These are phyloP conservation scores for Mangifera indica DNA, from an alignment of 345 rosid genomes.

Conservation along the genomic window DNA sequence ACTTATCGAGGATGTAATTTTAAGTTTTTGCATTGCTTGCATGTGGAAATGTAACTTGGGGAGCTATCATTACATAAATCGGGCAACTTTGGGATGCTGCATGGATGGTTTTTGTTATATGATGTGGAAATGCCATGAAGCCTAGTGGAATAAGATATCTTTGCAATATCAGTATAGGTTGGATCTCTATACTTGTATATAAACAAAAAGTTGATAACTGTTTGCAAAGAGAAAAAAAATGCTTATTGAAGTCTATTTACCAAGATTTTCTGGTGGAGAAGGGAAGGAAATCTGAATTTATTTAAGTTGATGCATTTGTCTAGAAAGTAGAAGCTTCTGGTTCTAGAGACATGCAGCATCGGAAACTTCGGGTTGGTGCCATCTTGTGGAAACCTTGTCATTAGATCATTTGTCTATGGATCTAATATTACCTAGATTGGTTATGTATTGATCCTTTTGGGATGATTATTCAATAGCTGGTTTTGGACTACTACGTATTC, in stretches of 20 bases:
- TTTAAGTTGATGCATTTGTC: constrained; percentile 10
- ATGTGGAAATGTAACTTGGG: not conserved
- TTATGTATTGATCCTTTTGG: constrained; percentile 9
- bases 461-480: not conserved
- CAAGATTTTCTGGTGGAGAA: constrained; percentile 15
- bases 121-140: constrained; percentile 3
- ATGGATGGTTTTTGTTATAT: not conserved
- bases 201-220: not conserved
- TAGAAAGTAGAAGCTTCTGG: not conserved
- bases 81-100: not conserved
- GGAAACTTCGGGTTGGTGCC: not conserved
- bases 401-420: not conserved
- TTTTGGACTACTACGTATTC: not conserved
- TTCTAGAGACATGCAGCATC: not conserved
- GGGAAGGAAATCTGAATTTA: constrained; percentile 6
- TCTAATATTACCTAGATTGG: constrained; percentile 13
- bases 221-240: not conserved
- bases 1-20: not conserved
- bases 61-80: not conserved
- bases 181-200: not conserved
- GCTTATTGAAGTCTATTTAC: constrained; percentile 13
- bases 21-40: not conserved
- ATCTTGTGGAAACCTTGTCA: not conserved
- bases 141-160: constrained; percentile 4
- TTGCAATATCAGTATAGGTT: constrained; percentile 2